Percentiles rank a stretch among this genome's conserved stretches.
Conservation (phyloP, 2,329 filamentous ascomycete genomes). For the Botrytis paeoniae region DNA sequence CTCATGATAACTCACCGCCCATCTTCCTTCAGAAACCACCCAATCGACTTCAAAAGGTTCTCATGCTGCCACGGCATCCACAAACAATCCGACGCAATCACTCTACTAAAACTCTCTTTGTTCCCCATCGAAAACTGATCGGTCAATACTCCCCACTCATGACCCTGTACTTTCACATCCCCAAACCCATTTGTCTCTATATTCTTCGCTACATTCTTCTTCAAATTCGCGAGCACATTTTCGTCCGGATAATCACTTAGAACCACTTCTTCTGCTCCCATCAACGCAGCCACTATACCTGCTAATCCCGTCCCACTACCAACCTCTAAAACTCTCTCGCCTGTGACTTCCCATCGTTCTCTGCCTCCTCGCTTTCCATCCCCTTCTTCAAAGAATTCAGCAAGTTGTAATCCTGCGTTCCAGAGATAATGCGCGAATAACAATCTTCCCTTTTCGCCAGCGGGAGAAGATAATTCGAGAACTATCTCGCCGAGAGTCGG, state of each 20-base stretch:
- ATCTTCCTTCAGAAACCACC: constrained; percentile 54
- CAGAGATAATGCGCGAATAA: constrained; percentile 73
- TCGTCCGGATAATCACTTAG: constrained; percentile 67
- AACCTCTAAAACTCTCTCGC: constrained; percentile 38
- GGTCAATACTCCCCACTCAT: constrained; percentile 59
- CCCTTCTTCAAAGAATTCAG: constrained; percentile 51
- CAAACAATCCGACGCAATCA: constrained; percentile 70
- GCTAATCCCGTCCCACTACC: constrained; percentile 62
- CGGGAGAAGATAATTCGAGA: not conserved
- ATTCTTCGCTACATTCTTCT: constrained; percentile 55
- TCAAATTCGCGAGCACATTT: constrained; percentile 57
- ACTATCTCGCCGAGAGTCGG: constrained; percentile 35
- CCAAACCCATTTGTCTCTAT: constrained; percentile 31
- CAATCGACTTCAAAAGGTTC: constrained; percentile 61
- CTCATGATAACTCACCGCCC: constrained; percentile 38
- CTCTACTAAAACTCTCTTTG: constrained; percentile 52
- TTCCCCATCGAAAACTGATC: constrained; percentile 28
- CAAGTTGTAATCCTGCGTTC: constrained; percentile 60
- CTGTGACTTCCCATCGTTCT: constrained; percentile 16
- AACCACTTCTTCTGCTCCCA: constrained; percentile 50
- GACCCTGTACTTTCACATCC: constrained; percentile 52
- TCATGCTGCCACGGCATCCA: constrained; percentile 73
- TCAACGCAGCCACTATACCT: constrained; percentile 48
- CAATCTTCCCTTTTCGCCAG: constrained; percentile 47
- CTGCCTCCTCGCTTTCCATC: constrained; percentile 20